Evolutionary conservation across 2,329 filamentous ascomycete species (phyloP).

Genomic region (Leptoxyphium fumago): DNA sequence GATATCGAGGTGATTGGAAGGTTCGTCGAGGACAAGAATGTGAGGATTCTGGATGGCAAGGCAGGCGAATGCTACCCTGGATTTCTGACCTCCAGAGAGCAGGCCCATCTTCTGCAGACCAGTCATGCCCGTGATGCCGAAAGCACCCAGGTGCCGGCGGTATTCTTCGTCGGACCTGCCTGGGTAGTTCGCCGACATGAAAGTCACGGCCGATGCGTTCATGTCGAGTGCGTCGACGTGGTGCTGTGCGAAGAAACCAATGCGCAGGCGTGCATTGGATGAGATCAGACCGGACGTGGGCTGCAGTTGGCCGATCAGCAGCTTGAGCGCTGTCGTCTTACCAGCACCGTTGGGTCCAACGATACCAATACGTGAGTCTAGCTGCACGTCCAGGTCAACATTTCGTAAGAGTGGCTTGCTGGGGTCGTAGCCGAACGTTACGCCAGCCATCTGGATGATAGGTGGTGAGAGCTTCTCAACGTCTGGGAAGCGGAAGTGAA

Average conservation of each 20-base stretch:
- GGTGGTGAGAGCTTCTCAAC: constrained; percentile 95
- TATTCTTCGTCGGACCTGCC: constrained; percentile 94
- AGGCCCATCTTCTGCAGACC: constrained; percentile 91
- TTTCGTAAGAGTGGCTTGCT: constrained; percentile 70
- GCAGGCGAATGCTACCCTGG: constrained; percentile 95
- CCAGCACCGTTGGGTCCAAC: constrained; percentile 98
- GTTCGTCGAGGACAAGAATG: constrained; percentile 94
- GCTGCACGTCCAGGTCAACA: constrained; percentile 90
- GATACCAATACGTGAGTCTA: constrained; percentile 95
- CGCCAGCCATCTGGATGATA: constrained; percentile 92
- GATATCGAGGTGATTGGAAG: constrained; percentile 96
- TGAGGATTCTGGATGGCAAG: constrained; percentile 86
- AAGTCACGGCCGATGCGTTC: constrained; percentile 75
- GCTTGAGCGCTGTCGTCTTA: constrained; percentile 95
- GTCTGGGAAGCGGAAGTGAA: constrained; percentile 93
- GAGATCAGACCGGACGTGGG: constrained; percentile 71
- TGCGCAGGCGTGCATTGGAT: constrained; percentile 70
- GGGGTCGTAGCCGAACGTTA: constrained; percentile 73
- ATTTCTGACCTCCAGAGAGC: constrained; percentile 94
- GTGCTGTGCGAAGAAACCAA: constrained; percentile 97
- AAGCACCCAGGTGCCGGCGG: constrained; percentile 80
- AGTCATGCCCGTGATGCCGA: constrained; percentile 78
- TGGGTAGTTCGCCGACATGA: constrained; percentile 87
- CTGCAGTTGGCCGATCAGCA: constrained; percentile 77
- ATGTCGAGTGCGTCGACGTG: constrained; percentile 94